Percentiles rank a stretch among this genome's conserved stretches.
Evolutionary conservation across 1,284 basidiomycete genomes (phyloP).

Genomic region (Crucibulum parvulum): DNA sequence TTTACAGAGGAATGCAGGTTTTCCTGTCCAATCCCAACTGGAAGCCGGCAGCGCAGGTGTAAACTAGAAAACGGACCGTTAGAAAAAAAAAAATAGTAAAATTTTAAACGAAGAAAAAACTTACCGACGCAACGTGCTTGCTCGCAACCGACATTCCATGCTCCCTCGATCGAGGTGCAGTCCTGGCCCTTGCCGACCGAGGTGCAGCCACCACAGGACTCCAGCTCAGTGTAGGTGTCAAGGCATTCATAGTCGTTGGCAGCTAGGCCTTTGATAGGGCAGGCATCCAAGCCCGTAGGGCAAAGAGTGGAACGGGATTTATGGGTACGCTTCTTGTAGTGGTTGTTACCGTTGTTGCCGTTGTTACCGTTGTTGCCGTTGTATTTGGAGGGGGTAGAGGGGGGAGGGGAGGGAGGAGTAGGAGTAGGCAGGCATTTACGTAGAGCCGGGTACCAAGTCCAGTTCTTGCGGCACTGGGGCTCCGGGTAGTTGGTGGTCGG

Average conservation of each 20-base stretch:
- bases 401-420: conserved; percentile 39
- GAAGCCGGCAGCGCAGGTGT: conserved; percentile 66
- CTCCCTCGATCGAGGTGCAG: conserved; percentile 71
- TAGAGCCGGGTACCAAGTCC: conserved; percentile 49
- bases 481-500: conserved; percentile 39
- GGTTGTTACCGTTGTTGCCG: conserved; percentile 16
- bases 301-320: conserved; percentile 56
- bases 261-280: conserved; percentile 56
- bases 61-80: conserved; percentile 45
- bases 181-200: conserved; percentile 69
- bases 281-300: conserved; percentile 64
- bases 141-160: conserved; percentile 74
- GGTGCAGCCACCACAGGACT: conserved; percentile 79
- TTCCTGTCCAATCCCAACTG: conserved; percentile 53
- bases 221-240: conserved; percentile 59
- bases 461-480: conserved; percentile 56
- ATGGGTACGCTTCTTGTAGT: conserved; percentile 36
- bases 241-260: conserved; percentile 68
- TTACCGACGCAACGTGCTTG: conserved; percentile 61
- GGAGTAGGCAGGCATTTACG: conserved; percentile 49
- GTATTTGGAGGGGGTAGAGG: conserved; percentile 43
- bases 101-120: conserved; percentile 21
- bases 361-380: conserved; percentile 26
- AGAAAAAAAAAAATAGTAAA: conserved; percentile 5
- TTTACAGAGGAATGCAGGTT: conserved; percentile 58